A percentile compares a stretch with the other conserved stretches of the same genome.
phyloP scores from a whole-genome alignment of 495 filamentous ascomycete genomes.

The Tuber calosporum region DNA sequence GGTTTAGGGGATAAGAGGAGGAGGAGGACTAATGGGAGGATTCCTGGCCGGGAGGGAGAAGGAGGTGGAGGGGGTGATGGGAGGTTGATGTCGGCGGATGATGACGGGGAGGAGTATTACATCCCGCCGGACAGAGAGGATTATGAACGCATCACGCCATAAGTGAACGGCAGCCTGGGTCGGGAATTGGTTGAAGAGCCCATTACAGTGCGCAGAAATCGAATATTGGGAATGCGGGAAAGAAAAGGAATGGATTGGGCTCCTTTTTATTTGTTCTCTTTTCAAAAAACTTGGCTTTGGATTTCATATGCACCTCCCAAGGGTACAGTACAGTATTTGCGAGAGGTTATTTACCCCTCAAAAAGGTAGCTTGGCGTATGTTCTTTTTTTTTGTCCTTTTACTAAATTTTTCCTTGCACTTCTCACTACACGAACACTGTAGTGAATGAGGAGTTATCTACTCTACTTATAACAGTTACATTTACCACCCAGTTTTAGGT shows the following conservation, averaged over 20 bases:
- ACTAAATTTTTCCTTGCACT: not conserved
- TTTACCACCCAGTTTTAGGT: not conserved
- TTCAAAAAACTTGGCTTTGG: not conserved
- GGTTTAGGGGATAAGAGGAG: conserved; percentile 15
- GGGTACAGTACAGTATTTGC: not conserved
- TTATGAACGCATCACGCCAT: not conserved
- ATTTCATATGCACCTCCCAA: not conserved
- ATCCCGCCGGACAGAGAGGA: not conserved
- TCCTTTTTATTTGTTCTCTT: not conserved
- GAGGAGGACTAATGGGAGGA: conserved; percentile 19
- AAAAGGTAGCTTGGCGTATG: not conserved
- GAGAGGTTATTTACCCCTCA: not conserved
- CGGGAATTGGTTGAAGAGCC: not conserved
- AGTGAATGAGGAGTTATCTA: not conserved
- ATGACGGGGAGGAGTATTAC: not conserved
- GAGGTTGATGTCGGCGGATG: not conserved
- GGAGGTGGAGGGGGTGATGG: conserved; percentile 12
- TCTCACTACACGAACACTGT: not conserved
- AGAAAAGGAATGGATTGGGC: not conserved
- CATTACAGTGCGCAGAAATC: not conserved
- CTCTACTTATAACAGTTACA: not conserved
- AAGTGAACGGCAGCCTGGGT: not conserved
- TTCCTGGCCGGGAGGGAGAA: conserved; percentile 3
- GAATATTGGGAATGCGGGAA: not conserved
- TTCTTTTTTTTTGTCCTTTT: not conserved